Evolutionary conservation across 495 filamentous ascomycete genomes (phyloP), one percentile per base, ranked within the genome.

Genomic region (Recurvomyces mirabilis): DNA sequence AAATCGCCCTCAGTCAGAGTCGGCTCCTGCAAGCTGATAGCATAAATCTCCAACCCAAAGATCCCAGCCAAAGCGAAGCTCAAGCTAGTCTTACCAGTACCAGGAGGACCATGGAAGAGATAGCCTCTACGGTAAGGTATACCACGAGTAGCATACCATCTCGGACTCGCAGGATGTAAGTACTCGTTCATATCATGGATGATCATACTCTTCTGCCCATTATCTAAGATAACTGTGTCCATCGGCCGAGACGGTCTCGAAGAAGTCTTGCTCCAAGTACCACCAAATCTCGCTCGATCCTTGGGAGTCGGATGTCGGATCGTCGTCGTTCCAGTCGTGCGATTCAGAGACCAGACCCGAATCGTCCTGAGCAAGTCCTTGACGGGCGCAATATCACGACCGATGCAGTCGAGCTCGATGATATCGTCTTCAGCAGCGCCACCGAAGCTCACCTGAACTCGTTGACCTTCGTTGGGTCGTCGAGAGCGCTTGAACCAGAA

Each of bases 101-200:
- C 64, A 1, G 64, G 64, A 12, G 60, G 55, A 1, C 64, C 64
- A 39, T 62, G 52, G 38, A 67, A 67, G 18, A 67, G 56, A 46
- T 65, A 65, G 12, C 64, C 64, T 1, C 64, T 47, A n/a, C 64
- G 49, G 35, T 67, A 67, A 0, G 64, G 64, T 12, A 67, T 63
- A 13, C 64, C 86, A 0, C 84, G 71, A 37, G 78, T 77, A 0
- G 81, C 75, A 51, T 91, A 91, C 87, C 86, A 94, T 12, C 60
- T 57, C 36, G 60, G 61, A 1, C 81, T 87, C 1, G 69, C 66
- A 0, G 82, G 79, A 44, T 86, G 78, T 5, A 94, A 65, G 53
- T 89, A 95, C 53, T 94, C 87, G 60, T 87, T 86, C 59, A 94
- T 84, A 60, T 95, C 89, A 13, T 68, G 61, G 23, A 93, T 61